These are phyloP conservation scores for Alternaria infectoria DNA, from an alignment of 2,329 filamentous ascomycete species.

Conservation along the genomic window DNA sequence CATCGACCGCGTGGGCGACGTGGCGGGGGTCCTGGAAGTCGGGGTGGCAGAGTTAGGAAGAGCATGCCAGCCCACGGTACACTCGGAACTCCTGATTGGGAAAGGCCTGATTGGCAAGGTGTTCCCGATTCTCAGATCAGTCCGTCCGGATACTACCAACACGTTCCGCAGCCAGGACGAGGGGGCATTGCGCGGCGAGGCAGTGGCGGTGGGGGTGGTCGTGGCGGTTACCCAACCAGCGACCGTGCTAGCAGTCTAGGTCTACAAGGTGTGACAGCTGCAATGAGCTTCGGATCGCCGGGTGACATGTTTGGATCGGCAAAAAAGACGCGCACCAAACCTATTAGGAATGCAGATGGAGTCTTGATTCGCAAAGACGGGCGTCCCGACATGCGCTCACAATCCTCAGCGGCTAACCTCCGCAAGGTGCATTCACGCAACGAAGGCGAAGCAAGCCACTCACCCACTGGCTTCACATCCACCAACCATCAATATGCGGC, in stretches of 20 bases:
- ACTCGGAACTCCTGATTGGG: slow-evolving; percentile 51
- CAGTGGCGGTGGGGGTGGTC: slow-evolving; percentile 34
- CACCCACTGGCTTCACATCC: slow-evolving; percentile 34
- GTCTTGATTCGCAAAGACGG: slow-evolving; percentile 60
- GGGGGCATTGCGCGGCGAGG: slow-evolving; percentile 44
- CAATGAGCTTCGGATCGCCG: slow-evolving; percentile 28
- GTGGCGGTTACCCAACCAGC: slow-evolving; percentile 33
- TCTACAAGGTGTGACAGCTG: slow-evolving; percentile 32
- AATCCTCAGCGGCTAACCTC: slow-evolving; percentile 59
- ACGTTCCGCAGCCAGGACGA: slow-evolving; percentile 30
- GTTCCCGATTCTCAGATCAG: slow-evolving; percentile 42
- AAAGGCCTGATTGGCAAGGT: slow-evolving; percentile 47
- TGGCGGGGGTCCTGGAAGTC: slow-evolving; percentile 45
- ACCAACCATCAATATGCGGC: slow-evolving; percentile 21
- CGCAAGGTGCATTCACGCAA: slow-evolving; percentile 59
- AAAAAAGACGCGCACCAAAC: slow-evolving; percentile 59
- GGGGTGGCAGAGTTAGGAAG: slow-evolving; percentile 48
- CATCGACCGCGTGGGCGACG: slow-evolving; percentile 46
- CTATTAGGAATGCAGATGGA: slow-evolving; percentile 57
- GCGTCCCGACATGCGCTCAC: slow-evolving; percentile 58
- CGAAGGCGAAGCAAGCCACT: slow-evolving; percentile 42
- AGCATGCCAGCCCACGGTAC: slow-evolving; percentile 37
- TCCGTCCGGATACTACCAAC: slow-evolving; percentile 47
- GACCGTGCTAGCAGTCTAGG: slow-evolving; percentile 37
- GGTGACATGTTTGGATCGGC: slow-evolving; percentile 48